A percentile compares a stretch with the other conserved stretches of the same genome.
Conservation (phyloP, 2,329 filamentous ascomycete species). For the Alternaria brassicicola region DNA sequence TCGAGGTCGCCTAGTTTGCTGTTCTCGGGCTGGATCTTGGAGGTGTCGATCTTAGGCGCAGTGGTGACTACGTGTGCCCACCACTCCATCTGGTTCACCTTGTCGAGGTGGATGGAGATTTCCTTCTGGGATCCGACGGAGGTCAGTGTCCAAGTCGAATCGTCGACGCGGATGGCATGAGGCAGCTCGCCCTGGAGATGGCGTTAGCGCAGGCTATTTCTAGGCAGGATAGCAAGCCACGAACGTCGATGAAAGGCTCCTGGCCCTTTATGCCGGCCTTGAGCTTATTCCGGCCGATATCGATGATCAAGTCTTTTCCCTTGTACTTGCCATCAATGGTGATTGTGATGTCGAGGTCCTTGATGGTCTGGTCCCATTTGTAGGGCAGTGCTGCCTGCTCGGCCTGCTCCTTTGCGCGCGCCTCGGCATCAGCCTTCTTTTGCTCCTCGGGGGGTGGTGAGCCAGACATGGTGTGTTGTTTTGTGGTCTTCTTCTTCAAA, state of each 20-base stretch:
- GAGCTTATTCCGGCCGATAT: constrained; percentile 78
- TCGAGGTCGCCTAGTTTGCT: constrained; percentile 91
- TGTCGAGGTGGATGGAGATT: constrained; percentile 89
- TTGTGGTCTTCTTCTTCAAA: constrained; percentile 11
- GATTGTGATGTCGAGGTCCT: constrained; percentile 81
- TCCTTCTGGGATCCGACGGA: constrained; percentile 70
- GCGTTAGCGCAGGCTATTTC: neutral
- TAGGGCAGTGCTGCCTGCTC: constrained; percentile 94
- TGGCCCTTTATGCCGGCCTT: constrained; percentile 87
- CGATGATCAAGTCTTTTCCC: constrained; percentile 80
- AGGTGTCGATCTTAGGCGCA: constrained; percentile 91
- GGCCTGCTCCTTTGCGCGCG: constrained; percentile 73
- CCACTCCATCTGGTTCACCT: constrained; percentile 97
- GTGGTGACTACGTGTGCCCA: constrained; percentile 89
- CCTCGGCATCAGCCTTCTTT: constrained; percentile 62
- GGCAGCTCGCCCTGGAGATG: constrained; percentile 76
- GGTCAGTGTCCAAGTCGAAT: constrained; percentile 92
- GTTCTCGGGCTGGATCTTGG: constrained; percentile 92
- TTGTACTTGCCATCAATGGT: constrained; percentile 82
- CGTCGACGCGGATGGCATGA: constrained; percentile 78
- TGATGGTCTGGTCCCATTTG: constrained; percentile 95
- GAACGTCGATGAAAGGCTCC: constrained; percentile 79
- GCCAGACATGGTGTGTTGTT: constrained; percentile 35
- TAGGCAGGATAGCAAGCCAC: constrained; percentile 21
- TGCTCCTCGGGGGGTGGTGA: constrained; percentile 62